These are phyloP conservation scores for Gynandropsis gynandra DNA, from an alignment of 345 rosid genomes.

Conservation along the genomic window DNA sequence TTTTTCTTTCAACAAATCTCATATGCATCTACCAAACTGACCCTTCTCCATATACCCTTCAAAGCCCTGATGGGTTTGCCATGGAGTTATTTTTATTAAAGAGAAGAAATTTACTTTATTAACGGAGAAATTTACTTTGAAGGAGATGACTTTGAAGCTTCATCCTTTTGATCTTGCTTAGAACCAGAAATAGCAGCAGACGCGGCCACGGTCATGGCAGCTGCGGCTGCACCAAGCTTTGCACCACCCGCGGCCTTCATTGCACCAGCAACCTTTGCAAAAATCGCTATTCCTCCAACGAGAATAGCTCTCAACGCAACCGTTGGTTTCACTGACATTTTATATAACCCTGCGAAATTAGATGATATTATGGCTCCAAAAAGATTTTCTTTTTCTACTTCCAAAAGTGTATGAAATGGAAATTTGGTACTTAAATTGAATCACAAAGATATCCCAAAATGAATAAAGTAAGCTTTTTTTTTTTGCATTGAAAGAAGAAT, in stretches of 20 bases:
- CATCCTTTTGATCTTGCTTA: conserved; percentile 50
- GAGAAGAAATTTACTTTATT: background rate
- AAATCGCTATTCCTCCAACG: conserved; percentile 72
- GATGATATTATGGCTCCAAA: background rate
- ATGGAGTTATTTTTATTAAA: background rate
- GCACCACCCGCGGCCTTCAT: conserved; percentile 90
- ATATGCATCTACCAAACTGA: too few relatives aligned
- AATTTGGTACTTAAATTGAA: too few relatives aligned
- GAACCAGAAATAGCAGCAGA: conserved; percentile 57
- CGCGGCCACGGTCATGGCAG: conserved; percentile 82
- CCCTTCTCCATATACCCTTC: too few relatives aligned
- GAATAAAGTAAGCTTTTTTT: too few relatives aligned
- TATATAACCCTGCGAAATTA: conserved; percentile 11
- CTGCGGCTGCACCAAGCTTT: conserved; percentile 80
- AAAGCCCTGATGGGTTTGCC: too few relatives aligned
- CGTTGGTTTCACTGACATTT: conserved; percentile 80
- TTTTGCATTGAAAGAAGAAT: too few relatives aligned
- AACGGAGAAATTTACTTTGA: conserved; percentile 31
- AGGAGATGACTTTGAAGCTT: conserved; percentile 31
- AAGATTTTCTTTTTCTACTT: too few relatives aligned
- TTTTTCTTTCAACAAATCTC: too few relatives aligned
- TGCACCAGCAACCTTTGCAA: conserved; percentile 66
- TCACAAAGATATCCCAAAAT: too few relatives aligned
- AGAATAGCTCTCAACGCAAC: conserved; percentile 76
- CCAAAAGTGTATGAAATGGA: too few relatives aligned